These are phyloP conservation scores for Starmerella bacillaris DNA, from an alignment of 805 yeast genomes.

Conservation along the genomic window DNA sequence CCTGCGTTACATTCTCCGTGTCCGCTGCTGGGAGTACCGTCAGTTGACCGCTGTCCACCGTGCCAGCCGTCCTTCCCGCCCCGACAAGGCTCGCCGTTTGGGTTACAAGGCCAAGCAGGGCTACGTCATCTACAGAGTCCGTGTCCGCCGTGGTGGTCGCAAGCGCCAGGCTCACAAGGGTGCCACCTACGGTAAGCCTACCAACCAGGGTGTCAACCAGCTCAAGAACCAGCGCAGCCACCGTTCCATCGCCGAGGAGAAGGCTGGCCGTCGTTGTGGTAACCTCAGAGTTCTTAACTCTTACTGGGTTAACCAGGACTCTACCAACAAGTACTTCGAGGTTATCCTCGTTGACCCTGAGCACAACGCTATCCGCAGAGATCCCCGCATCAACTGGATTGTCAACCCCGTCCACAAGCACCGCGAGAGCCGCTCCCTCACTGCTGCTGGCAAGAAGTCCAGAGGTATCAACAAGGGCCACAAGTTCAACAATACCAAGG, in stretches of 20 bases:
- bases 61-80: constrained; percentile 96
- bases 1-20: constrained; percentile 94
- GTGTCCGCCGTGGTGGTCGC: constrained; percentile 99
- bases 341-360: constrained; percentile 93
- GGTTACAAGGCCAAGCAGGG: constrained; percentile 99
- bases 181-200: constrained; percentile 99
- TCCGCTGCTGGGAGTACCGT: constrained; percentile 99
- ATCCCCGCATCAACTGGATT: constrained; percentile 99
- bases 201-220: constrained; percentile 99
- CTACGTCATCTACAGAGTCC: constrained; percentile 91
- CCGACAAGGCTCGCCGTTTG: constrained; percentile 99
- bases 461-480: constrained; percentile 99
- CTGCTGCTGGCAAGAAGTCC: constrained; percentile 95
- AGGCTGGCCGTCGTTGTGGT: constrained; percentile 97
- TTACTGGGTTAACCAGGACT: constrained; percentile 99
- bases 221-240: constrained; percentile 97
- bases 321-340: constrained; percentile 98
- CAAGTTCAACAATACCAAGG: constrained; percentile 91
- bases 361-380: constrained; percentile 98
- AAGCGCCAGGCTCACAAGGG: constrained; percentile 99
- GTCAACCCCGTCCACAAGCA: constrained; percentile 99
- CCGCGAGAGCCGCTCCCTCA: constrained; percentile 98
- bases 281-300: constrained; percentile 99
- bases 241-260: constrained; percentile 98
- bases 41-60: constrained; percentile 98